Percentiles rank a stretch among this genome's conserved stretches.
phyloP scores from a whole-genome alignment of 768 basidiomycete species.

The Psilocybe sp. region DNA sequence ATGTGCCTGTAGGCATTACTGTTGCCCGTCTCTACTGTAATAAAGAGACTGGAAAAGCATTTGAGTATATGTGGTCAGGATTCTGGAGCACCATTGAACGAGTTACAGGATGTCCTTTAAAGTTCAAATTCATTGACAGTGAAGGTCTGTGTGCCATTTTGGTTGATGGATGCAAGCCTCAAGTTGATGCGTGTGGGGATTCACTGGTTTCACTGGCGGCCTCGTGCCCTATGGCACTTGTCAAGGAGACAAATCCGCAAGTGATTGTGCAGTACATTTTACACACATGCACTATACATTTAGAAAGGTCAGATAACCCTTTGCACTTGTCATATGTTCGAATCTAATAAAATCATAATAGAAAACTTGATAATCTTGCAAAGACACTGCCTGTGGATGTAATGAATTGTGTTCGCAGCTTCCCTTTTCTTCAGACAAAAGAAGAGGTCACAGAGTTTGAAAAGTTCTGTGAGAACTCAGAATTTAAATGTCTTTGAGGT shows the following conservation, averaged over 20 bases:
- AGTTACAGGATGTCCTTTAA: not conserved
- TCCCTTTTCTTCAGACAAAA: not conserved
- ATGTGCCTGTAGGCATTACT: not conserved
- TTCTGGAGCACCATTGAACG: not conserved
- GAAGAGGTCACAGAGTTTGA: not conserved
- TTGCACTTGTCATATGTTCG: no score
- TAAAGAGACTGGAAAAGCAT: not conserved
- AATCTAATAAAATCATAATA: no score
- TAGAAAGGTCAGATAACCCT: no score
- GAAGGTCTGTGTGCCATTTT: not conserved
- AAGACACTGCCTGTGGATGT: not conserved
- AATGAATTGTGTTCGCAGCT: not conserved
- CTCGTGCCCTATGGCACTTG: not conserved
- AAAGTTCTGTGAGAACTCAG: not conserved
- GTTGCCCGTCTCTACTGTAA: not conserved
- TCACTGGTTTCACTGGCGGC: not conserved
- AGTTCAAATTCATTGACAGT: slow-evolving; percentile 2
- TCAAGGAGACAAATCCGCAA: not conserved
- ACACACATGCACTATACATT: not conserved
- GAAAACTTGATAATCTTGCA: not conserved
- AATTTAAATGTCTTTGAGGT: not conserved
- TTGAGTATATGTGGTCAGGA: not conserved
- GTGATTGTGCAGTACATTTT: not conserved
- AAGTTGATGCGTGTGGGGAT: slow-evolving; percentile 5
- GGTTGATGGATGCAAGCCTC: slow-evolving; percentile 8